phyloP scores from a whole-genome alignment of 1,284 basidiomycete genomes.

The Serendipita sp. region DNA sequence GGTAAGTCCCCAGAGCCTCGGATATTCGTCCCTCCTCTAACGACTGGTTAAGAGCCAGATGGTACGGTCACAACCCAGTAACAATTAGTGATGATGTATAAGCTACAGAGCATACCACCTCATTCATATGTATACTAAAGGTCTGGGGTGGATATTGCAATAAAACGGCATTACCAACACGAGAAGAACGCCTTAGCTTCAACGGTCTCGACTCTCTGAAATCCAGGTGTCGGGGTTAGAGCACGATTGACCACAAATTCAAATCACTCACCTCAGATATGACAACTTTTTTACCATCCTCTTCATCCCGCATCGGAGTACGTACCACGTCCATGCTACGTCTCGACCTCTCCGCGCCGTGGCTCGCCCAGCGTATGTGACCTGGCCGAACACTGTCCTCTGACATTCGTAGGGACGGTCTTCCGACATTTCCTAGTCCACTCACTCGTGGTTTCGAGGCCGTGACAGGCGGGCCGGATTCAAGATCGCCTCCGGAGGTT shows the following conservation, averaged over 20 bases:
- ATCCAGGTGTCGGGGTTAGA: background rate
- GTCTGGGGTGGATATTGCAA: background rate
- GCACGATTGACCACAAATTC: conserved; percentile 7
- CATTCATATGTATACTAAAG: background rate
- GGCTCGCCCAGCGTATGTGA: conserved; percentile 11
- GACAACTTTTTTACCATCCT: conserved; percentile 37
- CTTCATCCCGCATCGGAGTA: conserved; percentile 23
- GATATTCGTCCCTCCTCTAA: background rate
- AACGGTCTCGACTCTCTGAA: conserved; percentile 57
- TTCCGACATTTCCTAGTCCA: conserved; percentile 13
- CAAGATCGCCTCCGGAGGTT: conserved; percentile 7
- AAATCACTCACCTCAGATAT: conserved; percentile 50
- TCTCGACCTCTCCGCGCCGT: conserved; percentile 18
- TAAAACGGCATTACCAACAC: conserved; percentile 39
- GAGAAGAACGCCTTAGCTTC: conserved; percentile 50
- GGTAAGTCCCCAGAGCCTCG: background rate
- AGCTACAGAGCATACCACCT: background rate
- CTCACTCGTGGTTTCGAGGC: background rate
- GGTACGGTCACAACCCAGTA: conserved; percentile 9
- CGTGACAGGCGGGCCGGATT: background rate
- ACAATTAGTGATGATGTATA: background rate
- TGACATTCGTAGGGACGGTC: conserved; percentile 14
- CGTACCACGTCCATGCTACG: conserved; percentile 54
- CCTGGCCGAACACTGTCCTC: background rate
- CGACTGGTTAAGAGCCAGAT: conserved; percentile 8